These are phyloP conservation scores for Camellia sinensis DNA, from an alignment of 148 eudicot species.

Conservation along the genomic window DNA sequence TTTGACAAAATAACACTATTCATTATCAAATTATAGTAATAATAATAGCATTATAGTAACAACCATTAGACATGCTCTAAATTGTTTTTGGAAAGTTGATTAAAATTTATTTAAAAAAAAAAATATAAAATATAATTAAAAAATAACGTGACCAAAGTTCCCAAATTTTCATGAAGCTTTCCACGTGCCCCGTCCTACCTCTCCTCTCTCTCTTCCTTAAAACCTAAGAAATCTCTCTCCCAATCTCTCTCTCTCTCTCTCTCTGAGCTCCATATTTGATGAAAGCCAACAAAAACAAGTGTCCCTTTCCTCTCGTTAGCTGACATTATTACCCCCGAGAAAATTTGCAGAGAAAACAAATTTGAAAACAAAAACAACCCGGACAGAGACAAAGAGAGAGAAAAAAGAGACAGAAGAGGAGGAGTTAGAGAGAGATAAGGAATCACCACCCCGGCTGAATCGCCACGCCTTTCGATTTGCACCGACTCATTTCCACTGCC, in stretches of 20 bases:
- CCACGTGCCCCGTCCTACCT: slow-evolving; percentile 9
- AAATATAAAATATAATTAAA: too few species aligned
- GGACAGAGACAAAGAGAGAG: background rate
- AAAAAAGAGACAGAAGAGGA: background rate
- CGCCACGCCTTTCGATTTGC: background rate
- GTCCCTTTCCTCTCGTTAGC: background rate
- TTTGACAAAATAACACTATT: too few species aligned
- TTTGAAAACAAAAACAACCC: background rate
- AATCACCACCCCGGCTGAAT: background rate
- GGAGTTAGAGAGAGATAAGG: background rate
- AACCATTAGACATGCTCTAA: too few species aligned
- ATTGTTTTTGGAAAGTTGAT: too few species aligned
- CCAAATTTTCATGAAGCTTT: slow-evolving; percentile 2
- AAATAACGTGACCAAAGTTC: too few species aligned
- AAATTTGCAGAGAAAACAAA: background rate
- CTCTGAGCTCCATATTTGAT: background rate
- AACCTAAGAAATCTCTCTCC: slow-evolving; percentile 8
- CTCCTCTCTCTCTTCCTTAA: background rate
- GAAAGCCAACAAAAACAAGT: background rate
- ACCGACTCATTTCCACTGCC: background rate
- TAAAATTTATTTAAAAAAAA: too few species aligned
- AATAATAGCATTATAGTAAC: too few species aligned
- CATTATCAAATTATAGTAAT: too few species aligned
- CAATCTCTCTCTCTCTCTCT: background rate
- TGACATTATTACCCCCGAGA: background rate